These are phyloP conservation scores for Neonectria magnoliae DNA, from an alignment of 2,329 filamentous ascomycete genomes.

Conservation along the genomic window DNA sequence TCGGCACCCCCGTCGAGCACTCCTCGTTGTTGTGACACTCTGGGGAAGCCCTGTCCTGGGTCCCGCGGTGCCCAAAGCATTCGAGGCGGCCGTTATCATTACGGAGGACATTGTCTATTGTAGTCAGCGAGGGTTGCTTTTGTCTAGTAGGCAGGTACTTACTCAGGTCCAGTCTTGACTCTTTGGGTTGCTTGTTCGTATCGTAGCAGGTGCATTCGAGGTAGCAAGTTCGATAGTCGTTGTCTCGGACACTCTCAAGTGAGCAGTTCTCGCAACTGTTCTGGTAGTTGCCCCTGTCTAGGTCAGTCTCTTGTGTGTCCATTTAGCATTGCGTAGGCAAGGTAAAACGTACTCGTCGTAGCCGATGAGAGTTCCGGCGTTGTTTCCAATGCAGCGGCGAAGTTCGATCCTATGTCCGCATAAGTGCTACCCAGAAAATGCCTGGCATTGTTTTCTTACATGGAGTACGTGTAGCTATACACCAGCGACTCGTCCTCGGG, in stretches of 20 bases:
- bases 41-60: slow-evolving; percentile 4
- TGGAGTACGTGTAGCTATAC: slow-evolving; percentile 14
- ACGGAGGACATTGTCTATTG: slow-evolving; percentile 11
- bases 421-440: neutral
- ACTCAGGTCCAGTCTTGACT: slow-evolving; percentile 10
- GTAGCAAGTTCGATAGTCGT: slow-evolving; percentile 6
- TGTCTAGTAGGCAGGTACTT: neutral
- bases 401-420: slow-evolving; percentile 9
- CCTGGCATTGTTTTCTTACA: neutral
- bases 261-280: slow-evolving; percentile 10
- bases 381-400: slow-evolving; percentile 14
- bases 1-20: slow-evolving; percentile 3
- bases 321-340: neutral
- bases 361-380: slow-evolving; percentile 6
- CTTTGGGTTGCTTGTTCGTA: slow-evolving; percentile 1
- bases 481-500: neutral
- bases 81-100: slow-evolving; percentile 12
- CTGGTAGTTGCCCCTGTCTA: slow-evolving; percentile 11
- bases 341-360: slow-evolving; percentile 10
- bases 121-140: neutral
- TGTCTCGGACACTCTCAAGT: neutral
- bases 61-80: slow-evolving; percentile 10
- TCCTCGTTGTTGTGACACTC: slow-evolving; percentile 16
- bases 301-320: neutral
- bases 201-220: slow-evolving; percentile 12